phyloP scores from a whole-genome alignment of 257 asterid species.

The Handroanthus guayacan region DNA sequence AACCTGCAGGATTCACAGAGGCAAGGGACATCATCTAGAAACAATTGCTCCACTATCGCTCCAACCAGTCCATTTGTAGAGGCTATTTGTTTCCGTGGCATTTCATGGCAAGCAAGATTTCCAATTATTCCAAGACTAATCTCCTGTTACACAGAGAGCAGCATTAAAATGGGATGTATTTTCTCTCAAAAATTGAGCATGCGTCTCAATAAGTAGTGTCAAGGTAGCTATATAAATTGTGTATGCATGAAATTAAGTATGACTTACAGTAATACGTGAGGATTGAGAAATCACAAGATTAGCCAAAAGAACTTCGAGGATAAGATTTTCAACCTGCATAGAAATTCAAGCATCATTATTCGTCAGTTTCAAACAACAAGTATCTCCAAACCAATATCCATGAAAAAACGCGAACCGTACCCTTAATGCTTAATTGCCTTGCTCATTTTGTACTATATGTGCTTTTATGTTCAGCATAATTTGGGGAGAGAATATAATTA shows the following conservation, averaged over 20 bases:
- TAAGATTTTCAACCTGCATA: slow-evolving; percentile 77
- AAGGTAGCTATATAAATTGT: slow-evolving; percentile 17
- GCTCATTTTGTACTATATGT: neutral
- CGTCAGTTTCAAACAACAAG: slow-evolving; percentile 15
- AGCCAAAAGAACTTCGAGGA: slow-evolving; percentile 89
- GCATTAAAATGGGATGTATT: slow-evolving; percentile 14
- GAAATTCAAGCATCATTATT: slow-evolving; percentile 22
- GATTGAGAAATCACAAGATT: slow-evolving; percentile 72
- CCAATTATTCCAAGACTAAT: slow-evolving; percentile 92
- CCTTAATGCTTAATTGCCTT: slow-evolving; percentile 1
- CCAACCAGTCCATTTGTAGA: slow-evolving; percentile 68
- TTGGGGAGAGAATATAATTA: neutral
- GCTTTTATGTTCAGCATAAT: neutral
- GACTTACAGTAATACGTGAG: slow-evolving; percentile 71
- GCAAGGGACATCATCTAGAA: slow-evolving; percentile 79
- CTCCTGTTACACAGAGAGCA: slow-evolving; percentile 66
- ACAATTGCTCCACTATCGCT: slow-evolving; percentile 70
- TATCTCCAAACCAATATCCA: slow-evolving; percentile 15
- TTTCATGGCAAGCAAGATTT: slow-evolving; percentile 93
- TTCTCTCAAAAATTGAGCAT: slow-evolving; percentile 12
- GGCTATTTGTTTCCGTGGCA: slow-evolving; percentile 55
- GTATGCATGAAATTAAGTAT: slow-evolving; percentile 20
- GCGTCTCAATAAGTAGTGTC: slow-evolving; percentile 14
- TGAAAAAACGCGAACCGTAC: slow-evolving; percentile 8
- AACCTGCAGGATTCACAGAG: slow-evolving; percentile 89